phyloP scores from a whole-genome alignment of 1,284 basidiomycete genomes.

The Gomphus bonarii region DNA sequence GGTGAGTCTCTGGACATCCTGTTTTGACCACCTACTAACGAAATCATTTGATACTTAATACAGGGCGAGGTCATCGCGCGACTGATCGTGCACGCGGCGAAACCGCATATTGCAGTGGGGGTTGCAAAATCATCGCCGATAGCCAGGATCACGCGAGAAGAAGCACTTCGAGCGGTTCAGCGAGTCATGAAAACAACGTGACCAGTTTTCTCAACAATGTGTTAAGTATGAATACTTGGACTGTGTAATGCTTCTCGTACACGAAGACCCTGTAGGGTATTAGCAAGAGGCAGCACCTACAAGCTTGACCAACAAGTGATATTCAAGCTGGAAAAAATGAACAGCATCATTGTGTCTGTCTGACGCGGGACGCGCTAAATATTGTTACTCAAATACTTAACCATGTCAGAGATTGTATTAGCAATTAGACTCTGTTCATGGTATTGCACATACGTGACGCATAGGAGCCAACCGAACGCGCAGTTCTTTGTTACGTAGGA shows the following conservation, averaged over 20 bases:
- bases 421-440: slow-evolving; percentile 1
- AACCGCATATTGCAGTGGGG: not conserved
- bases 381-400: not conserved
- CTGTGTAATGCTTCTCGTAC: not conserved
- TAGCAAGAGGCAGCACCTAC: not conserved
- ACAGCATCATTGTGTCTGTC: not conserved
- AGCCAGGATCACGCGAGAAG: slow-evolving; percentile 1
- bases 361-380: not conserved
- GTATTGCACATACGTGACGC: not conserved
- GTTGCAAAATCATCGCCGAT: not conserved
- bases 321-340: not conserved
- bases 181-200: not conserved
- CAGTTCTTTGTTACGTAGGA: not conserved
- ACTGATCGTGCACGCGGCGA: slow-evolving; percentile 50
- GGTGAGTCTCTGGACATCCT: slow-evolving; percentile 28
- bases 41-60: not conserved
- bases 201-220: not conserved
- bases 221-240: not conserved
- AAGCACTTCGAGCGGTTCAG: slow-evolving; percentile 2
- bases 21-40: too few relatives aligned
- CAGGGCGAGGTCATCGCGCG: slow-evolving; percentile 80
- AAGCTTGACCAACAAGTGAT: not conserved
- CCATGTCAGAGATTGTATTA: not conserved
- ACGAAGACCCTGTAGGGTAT: not conserved
- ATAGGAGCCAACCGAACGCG: not conserved